A percentile compares a stretch with the other conserved stretches of the same genome.
Conservation (phyloP, 129 eudicot species). For the Heracleum sosnowskyi region DNA sequence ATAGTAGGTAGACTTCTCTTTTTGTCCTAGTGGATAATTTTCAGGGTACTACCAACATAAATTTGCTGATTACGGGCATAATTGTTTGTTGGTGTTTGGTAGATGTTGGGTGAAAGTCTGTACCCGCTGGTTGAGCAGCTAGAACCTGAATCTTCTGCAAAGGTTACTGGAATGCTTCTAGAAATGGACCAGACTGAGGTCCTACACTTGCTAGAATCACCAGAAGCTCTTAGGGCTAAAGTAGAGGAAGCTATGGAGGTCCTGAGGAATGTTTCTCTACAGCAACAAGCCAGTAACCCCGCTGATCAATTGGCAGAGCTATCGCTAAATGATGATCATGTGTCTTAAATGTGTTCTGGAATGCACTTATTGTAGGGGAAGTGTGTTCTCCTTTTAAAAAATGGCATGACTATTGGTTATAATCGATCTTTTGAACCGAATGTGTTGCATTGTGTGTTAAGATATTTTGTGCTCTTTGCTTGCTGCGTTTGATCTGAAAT, state of each 20-base stretch:
- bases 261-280: conserved; percentile 22
- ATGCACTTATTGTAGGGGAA: neutral
- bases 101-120: conserved; percentile 28
- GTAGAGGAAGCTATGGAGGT: conserved; percentile 47
- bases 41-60: neutral
- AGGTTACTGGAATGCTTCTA: conserved; percentile 32
- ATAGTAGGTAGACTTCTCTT: neutral
- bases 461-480: neutral
- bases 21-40: neutral
- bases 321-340: conserved; percentile 23
- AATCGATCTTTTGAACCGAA: neutral
- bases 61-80: neutral
- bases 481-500: neutral
- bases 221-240: conserved; percentile 40
- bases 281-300: conserved; percentile 18
- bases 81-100: neutral
- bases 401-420: neutral
- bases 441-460: neutral
- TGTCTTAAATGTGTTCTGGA: conserved; percentile 9
- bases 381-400: neutral
- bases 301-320: conserved; percentile 34
- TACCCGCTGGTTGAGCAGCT: conserved; percentile 37
- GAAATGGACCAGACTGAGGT: conserved; percentile 44
- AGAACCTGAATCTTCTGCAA: conserved; percentile 31
- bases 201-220: conserved; percentile 37